A percentile compares a stretch with the other conserved stretches of the same genome.
Evolutionary conservation across 2,329 filamentous ascomycete species (phyloP).

Genomic region (Colletotrichum orchidophilum): DNA sequence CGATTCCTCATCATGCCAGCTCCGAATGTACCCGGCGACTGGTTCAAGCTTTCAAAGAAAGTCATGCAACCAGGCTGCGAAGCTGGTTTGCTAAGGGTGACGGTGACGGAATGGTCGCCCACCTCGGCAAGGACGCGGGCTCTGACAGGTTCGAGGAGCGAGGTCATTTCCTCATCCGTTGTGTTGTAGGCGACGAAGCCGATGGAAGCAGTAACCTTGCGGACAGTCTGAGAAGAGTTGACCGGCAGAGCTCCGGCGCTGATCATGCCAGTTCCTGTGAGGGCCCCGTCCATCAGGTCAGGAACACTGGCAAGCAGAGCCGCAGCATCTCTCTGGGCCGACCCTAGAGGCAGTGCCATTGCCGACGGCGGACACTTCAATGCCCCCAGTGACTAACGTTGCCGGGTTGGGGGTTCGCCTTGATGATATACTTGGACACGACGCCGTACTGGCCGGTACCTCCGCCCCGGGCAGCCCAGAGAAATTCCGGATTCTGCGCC

Average conservation of each 20-base stretch:
- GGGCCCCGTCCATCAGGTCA: constrained; percentile 14
- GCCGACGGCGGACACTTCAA: neutral
- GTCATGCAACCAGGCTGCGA: constrained; percentile 9
- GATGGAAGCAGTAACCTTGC: constrained; percentile 2
- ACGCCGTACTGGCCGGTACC: constrained; percentile 63
- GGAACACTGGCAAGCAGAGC: constrained; percentile 9
- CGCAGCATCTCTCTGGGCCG: constrained; percentile 4
- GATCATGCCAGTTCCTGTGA: constrained; percentile 3
- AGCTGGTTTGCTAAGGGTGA: constrained; percentile 1
- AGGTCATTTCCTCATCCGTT: neutral
- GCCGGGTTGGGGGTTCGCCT: constrained; percentile 9
- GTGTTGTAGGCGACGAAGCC: constrained; percentile 20
- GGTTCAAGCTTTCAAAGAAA: constrained; percentile 21
- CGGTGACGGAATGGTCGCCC: constrained; percentile 11
- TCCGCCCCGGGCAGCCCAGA: constrained; percentile 65
- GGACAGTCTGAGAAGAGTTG: neutral
- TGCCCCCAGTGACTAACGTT: constrained; percentile 15
- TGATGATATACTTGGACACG: constrained; percentile 44
- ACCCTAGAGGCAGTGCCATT: constrained; percentile 8
- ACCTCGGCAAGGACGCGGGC: constrained; percentile 3
- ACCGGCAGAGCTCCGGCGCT: neutral
- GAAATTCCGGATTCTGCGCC: constrained; percentile 59
- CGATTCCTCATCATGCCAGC: constrained; percentile 28
- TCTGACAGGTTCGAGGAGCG: constrained; percentile 9
- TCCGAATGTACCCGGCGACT: neutral